Base-by-base conservation (phyloP, 2,329 filamentous ascomycete genomes). In the Exophiala spinifera region DNA sequence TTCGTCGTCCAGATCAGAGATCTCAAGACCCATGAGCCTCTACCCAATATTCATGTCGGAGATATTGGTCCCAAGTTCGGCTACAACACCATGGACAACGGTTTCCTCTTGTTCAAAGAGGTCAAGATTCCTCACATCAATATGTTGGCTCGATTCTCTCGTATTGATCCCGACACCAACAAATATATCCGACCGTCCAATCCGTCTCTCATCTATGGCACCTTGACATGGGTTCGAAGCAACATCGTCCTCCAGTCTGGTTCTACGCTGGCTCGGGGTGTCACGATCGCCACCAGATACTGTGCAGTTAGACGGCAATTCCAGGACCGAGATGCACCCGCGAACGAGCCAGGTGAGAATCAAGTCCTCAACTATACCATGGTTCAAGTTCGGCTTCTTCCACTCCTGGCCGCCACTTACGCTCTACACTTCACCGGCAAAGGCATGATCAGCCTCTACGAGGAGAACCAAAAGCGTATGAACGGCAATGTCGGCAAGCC, bases 51-150 rank as follows among this genome's bases (percentile, higher is more conserved):
- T 49, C 83, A 89, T 65, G 84, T 91, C 20, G 88, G 88, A 43
- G 88, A 91, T 61, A 90, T 91, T 69, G 88, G 88, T 1, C 87
- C 88, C 51, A 91, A 91, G 69, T 87, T 88, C 60, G 86, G 86
- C 8, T 89, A 88, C 74, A 88, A 88, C 70, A 88, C 85, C 49
- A 89, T 89, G 87, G 88, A 91, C 69, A 91, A 91, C 63, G 88
- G 88, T 1, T 91, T 88, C 76, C 73, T 90, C 10, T 78, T 91
- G 19, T 84, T 91, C 71, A 90, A 90, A 73, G 76, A 89, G 15
- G 77, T 88, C 71, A 88, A 89, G 69, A 76, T 91, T 14, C 87
- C 87, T 1, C 87, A 91, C 66, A 72, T 83, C 61, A 86, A 83
- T 72, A 88, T 91, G 85, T 73, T 91, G 47, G 82, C 84, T 48